Base-by-base conservation (phyloP, 2,329 filamentous ascomycete species). In the Graphilbum fragrans region DNA sequence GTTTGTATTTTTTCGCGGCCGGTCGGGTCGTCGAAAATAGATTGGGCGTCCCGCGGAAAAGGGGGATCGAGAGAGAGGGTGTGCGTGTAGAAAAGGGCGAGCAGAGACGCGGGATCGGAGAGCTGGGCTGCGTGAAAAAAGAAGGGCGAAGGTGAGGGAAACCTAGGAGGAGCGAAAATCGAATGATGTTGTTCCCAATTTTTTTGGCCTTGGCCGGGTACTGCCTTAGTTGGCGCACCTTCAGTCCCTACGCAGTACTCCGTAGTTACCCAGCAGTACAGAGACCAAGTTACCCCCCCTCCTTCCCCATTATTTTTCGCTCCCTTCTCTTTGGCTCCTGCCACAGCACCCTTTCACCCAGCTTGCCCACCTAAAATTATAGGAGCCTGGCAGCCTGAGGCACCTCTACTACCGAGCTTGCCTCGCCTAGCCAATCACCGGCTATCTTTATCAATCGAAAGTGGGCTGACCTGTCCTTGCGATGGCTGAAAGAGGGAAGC, bases 121-220 rank as follows among this genome's bases (percentile, higher is more conserved):
- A n/a, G 9, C 32, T 9, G 20, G 21, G 19, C 10, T 12, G 21
- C 10, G 10, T 10, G 8, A 12, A 9, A 23, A n/a, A 37, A 27
- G 37, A 39, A 42, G 38, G 31, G 34, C 21, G 35, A 37, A 22
- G 22, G 4, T 14, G 22, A 20, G 3, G 38, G 21, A 6, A n/a
- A 36, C 19, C 32, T 14, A 47, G 43, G 41, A 44, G 43, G 43
- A 49, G 46, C 45, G 49, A 50, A 35, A 48, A 49, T 50, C 45
- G 46, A 47, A 49, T 46, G 49, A 49, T 48, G 49, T 50, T 54
- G 51, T 48, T 47, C 29, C 29, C 29, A 16, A 10, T 49, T 48
- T 45, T 41, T 36, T 37, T 16, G 25, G 29, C 29, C 29, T 9
- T 16, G 12, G n/a, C n/a, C 11, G 18, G 29, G 17, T 22, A 17